phyloP scores from a whole-genome alignment of 2,329 filamentous ascomycete genomes.

The Phyllosticta paracitricarpa region DNA sequence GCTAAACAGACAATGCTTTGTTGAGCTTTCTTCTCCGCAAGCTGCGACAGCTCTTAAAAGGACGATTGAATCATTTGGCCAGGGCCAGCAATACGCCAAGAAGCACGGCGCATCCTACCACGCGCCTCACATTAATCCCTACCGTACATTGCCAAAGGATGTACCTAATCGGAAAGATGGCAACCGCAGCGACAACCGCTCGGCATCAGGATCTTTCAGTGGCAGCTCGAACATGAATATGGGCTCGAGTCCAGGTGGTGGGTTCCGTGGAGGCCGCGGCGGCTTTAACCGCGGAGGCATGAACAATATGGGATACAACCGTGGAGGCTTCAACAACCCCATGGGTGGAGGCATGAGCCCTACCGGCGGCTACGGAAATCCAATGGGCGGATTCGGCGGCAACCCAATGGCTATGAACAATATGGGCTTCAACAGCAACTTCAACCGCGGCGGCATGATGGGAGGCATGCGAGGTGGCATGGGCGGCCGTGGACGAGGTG shows the following conservation, averaged over 20 bases:
- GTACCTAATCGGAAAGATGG: conserved; percentile 61
- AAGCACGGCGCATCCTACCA: conserved; percentile 64
- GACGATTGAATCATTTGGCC: conserved; percentile 58
- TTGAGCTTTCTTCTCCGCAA: conserved; percentile 75
- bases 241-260: conserved; percentile 36
- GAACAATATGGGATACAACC: conserved; percentile 29
- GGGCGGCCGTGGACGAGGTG: conserved; percentile 26
- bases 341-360: conserved; percentile 30
- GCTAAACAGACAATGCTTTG: conserved; percentile 57
- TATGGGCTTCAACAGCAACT: conserved; percentile 22
- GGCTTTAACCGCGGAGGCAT: conserved; percentile 25
- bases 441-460: conserved; percentile 35
- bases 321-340: conserved; percentile 31
- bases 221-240: conserved; percentile 31
- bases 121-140: conserved; percentile 70
- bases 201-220: conserved; percentile 29
- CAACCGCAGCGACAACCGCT: conserved; percentile 48
- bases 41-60: conserved; percentile 80
- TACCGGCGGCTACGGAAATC: conserved; percentile 40
- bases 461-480: conserved; percentile 36
- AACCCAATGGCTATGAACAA: conserved; percentile 18
- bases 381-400: conserved; percentile 15
- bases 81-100: conserved; percentile 51
- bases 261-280: conserved; percentile 32
- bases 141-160: conserved; percentile 84